Conservation (phyloP, 2,329 filamentous ascomycete genomes). For the Spiromastix sp. region DNA sequence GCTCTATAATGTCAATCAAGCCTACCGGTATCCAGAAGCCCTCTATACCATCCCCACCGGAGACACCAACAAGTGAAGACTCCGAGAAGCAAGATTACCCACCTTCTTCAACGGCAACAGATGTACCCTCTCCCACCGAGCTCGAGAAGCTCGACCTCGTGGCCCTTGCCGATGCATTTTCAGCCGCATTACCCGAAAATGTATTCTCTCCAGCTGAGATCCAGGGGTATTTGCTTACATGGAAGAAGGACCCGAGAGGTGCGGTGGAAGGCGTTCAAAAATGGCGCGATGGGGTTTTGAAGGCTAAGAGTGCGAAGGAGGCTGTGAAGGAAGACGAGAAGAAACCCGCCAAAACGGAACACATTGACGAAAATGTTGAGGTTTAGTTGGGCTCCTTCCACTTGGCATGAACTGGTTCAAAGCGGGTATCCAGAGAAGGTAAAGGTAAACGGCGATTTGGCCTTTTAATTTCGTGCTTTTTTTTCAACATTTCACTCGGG, state of each 20-base stretch:
- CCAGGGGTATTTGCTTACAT: conserved; percentile 41
- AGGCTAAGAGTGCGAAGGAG: neutral
- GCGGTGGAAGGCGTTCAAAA: neutral
- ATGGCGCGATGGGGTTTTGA: no score
- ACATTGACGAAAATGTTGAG: no score
- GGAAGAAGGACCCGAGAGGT: neutral
- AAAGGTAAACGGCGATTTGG: no score
- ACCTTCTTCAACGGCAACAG: neutral
- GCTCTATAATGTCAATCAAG: neutral
- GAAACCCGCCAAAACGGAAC: no score
- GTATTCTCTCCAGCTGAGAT: conserved; percentile 44
- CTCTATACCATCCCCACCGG: neutral
- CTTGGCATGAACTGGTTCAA: no score
- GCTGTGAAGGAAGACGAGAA: no score
- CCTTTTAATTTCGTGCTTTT: no score
- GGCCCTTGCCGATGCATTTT: conserved; percentile 35
- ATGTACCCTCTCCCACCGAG: neutral
- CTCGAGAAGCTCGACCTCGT: conserved; percentile 19
- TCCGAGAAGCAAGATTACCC: neutral
- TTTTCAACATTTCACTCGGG: no score
- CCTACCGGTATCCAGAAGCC: neutral
- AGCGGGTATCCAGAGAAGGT: no score
- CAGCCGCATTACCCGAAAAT: conserved; percentile 33
- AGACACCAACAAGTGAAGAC: neutral
- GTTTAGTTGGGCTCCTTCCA: no score